Percentiles rank a stretch among this genome's conserved stretches.
phyloP scores from a whole-genome alignment of 108 stramenopile genomes.

The Cyclotella atomus region DNA sequence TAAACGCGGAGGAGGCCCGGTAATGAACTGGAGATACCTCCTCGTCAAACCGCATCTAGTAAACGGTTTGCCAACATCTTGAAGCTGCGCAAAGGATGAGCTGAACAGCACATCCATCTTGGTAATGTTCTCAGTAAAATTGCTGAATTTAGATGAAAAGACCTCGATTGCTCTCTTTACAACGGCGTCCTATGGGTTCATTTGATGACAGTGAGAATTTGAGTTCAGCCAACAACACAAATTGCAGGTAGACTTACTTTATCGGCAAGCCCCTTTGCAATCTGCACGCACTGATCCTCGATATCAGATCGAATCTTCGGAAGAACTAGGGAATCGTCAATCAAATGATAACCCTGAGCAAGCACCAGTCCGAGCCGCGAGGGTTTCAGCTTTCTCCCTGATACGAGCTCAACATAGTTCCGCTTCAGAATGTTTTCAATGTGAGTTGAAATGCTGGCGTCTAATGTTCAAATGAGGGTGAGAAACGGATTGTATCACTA shows the following conservation, averaged over 20 bases:
- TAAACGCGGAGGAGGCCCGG: conserved; percentile 50
- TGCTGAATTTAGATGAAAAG: conserved; percentile 77
- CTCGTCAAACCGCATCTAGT: conserved; percentile 80
- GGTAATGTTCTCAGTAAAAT: conserved; percentile 59
- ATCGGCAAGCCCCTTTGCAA: conserved; percentile 82
- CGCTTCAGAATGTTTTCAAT: conserved; percentile 91
- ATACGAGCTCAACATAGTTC: conserved; percentile 82
- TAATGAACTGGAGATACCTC: conserved; percentile 54
- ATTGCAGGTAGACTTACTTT: no score
- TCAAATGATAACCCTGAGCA: conserved; percentile 87
- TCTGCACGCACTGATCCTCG: conserved; percentile 87
- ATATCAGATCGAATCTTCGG: conserved; percentile 89
- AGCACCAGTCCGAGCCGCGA: conserved; percentile 88
- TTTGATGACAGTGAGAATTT: no score
- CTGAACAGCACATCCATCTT: conserved; percentile 92
- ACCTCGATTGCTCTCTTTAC: conserved; percentile 65
- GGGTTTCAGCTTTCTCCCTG: conserved; percentile 81
- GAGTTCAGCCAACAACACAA: no score
- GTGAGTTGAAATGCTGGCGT: conserved; percentile 84
- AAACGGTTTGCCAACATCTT: conserved; percentile 90
- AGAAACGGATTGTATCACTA: not conserved
- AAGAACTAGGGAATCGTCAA: conserved; percentile 88
- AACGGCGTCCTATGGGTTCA: conserved; percentile 68
- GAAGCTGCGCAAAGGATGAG: conserved; percentile 84
- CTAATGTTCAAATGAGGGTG: conserved; percentile 46